Conservation (phyloP, 352 stramenopile genomes). For the Phytophthora uliginosa region DNA sequence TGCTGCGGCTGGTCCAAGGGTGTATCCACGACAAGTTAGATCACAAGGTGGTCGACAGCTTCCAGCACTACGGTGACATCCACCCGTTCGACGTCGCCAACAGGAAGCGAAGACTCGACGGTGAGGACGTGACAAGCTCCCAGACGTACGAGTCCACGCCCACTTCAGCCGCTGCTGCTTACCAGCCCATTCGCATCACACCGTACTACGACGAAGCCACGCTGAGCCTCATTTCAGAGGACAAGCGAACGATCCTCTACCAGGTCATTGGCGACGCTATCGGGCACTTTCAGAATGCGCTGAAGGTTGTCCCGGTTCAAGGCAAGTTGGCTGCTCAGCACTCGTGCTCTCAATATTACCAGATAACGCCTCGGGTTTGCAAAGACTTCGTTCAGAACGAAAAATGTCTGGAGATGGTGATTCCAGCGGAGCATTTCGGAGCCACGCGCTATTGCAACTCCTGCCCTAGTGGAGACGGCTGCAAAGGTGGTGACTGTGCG, state of each 20-base stretch:
- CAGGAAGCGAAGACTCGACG: conserved; percentile 11
- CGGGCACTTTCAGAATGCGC: conserved; percentile 52
- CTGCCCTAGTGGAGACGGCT: conserved; percentile 50
- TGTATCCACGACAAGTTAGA: conserved; percentile 47
- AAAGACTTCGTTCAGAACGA: conserved; percentile 59
- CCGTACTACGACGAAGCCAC: conserved; percentile 75
- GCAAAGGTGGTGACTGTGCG: conserved; percentile 49
- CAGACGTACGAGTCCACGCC: conserved; percentile 56
- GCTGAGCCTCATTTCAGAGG: conserved; percentile 46
- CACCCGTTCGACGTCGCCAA: conserved; percentile 36
- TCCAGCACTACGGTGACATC: conserved; percentile 35
- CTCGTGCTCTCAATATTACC: conserved; percentile 64
- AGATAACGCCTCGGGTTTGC: conserved; percentile 63
- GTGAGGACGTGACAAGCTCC: conserved; percentile 29
- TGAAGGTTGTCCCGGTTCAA: conserved; percentile 75
- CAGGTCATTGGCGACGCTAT: conserved; percentile 79
- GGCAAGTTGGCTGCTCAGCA: conserved; percentile 71
- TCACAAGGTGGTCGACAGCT: conserved; percentile 27
- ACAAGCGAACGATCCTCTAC: conserved; percentile 57
- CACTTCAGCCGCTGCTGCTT: conserved; percentile 25
- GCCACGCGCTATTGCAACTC: conserved; percentile 52
- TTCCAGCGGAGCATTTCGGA: conserved; percentile 72
- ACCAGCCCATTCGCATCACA: conserved; percentile 76
- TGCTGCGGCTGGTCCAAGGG: conserved; percentile 9
- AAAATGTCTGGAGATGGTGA: conserved; percentile 78